Conservation (phyloP, 2,329 filamentous ascomycete species). For the Sporothrix protearum region DNA sequence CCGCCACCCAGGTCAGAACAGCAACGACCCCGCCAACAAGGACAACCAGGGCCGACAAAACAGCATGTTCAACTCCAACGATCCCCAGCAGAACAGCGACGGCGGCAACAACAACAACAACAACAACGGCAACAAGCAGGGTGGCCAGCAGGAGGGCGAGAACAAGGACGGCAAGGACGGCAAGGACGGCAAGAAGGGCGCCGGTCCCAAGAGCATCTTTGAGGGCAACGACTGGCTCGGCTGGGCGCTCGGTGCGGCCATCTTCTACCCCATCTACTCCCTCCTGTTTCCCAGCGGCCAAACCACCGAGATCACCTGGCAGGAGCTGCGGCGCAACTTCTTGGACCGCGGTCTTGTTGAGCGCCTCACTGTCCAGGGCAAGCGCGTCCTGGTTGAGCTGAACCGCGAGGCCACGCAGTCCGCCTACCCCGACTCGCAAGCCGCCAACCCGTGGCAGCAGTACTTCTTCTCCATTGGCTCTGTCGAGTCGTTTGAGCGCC, state of each 20-base stretch:
- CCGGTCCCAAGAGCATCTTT: conserved; percentile 28
- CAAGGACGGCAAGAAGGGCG: conserved; percentile 38
- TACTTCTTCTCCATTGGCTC: conserved; percentile 97
- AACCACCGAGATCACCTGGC: conserved; percentile 84
- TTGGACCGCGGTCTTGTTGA: conserved; percentile 94
- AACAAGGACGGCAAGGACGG: conserved; percentile 39
- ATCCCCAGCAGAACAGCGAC: conserved; percentile 17
- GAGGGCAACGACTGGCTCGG: conserved; percentile 52
- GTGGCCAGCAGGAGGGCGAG: conserved; percentile 22
- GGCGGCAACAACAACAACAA: conserved; percentile 4
- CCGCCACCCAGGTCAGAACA: conserved; percentile 24
- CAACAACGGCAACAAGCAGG: conserved; percentile 25
- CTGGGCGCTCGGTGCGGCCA: conserved; percentile 42
- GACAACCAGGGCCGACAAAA: neutral
- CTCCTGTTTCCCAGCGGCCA: conserved; percentile 45
- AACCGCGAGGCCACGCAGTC: conserved; percentile 69
- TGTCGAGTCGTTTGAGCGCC: conserved; percentile 85
- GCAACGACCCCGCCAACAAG: neutral
- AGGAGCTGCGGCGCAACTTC: conserved; percentile 91
- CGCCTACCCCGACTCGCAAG: conserved; percentile 73
- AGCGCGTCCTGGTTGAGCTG: conserved; percentile 70
- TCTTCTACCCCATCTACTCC: conserved; percentile 44
- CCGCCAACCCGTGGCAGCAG: conserved; percentile 64
- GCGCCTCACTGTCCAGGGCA: conserved; percentile 78
- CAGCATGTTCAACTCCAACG: conserved; percentile 31